Evolutionary conservation across 1,284 basidiomycete species (phyloP).

Genomic region (Cryptococcus floricola): DNA sequence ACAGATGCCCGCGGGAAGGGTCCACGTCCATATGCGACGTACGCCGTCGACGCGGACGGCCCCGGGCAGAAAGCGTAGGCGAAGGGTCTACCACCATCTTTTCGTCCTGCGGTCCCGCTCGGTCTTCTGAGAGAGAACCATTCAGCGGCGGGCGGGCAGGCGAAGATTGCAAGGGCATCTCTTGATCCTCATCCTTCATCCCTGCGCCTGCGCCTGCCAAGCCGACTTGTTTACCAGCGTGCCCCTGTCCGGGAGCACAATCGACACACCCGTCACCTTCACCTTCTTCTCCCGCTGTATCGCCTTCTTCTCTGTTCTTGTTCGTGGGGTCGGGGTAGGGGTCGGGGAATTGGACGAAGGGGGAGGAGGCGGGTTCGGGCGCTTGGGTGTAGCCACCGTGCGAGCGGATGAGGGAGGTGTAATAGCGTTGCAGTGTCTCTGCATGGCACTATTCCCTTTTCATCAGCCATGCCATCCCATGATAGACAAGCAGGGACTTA

Average conservation of each 20-base stretch:
- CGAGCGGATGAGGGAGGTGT: conserved; percentile 49
- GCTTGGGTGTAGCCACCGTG: conserved; percentile 46
- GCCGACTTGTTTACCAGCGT: background rate
- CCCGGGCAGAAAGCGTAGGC: background rate
- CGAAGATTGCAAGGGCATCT: background rate
- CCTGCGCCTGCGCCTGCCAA: background rate
- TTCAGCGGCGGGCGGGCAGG: background rate
- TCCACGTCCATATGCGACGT: background rate
- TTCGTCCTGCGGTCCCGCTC: background rate
- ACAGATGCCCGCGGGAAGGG: no score
- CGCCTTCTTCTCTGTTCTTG: background rate
- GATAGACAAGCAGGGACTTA: conserved; percentile 53
- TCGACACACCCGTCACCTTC: conserved; percentile 6
- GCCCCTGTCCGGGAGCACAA: no score
- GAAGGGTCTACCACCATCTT: conserved; percentile 16
- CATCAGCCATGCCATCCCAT: background rate
- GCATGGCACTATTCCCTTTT: conserved; percentile 43
- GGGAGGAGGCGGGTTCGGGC: conserved; percentile 26
- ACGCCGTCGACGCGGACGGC: background rate
- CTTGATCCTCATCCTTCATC: conserved; percentile 3
- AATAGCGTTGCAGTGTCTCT: conserved; percentile 48
- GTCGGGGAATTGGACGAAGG: conserved; percentile 41
- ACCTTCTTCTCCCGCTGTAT: conserved; percentile 8
- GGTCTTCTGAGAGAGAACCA: no score
- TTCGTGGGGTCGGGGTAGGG: conserved; percentile 13